Evolutionary conservation across 73 alveolate species (phyloP), one percentile per base, ranked within the genome.

Genomic region (Stentor roeselii): DNA sequence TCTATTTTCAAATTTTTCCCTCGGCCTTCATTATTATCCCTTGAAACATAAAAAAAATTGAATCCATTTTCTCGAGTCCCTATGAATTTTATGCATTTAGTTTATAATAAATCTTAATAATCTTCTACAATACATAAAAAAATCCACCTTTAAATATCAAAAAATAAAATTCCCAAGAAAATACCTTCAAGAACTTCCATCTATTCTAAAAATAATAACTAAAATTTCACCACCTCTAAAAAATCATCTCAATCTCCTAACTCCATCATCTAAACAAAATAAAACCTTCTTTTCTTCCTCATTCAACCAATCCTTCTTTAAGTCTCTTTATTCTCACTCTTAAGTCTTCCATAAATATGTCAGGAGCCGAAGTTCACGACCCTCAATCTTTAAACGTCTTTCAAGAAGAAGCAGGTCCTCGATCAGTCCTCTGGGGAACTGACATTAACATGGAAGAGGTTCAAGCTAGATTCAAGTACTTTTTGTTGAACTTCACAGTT

Each of bases 341-440:
- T 11, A 21, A 21, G 6, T 21, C 6, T 11, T 50, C 67, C 67
- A 50, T 6, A 50, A 6, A 50, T 11, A 6, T 6, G 6, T 21
- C 67, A 50, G 21, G 67, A 50, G 30, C 67, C 6, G 67, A 21
- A 50, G 30, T 11, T 11, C 67, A 21, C 6, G 21, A 50, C 67
- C 67, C 67, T 50, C 67, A 6, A 50, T 21, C 67, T 11, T 21
- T 21, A 50, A 21, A 11, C 21, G 21, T 11, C 67, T 11, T 50
- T 11, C 30, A 21, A 11, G 67, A 50, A 50, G 67, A 50, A 50
- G 67, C 21, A 50, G 80, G 27, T 30, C 2, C 37, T 1, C 80
- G 80, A 1, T 67, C 92, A 86, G 98, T 97, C 36, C 86, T 93
- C 86, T 97, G 95, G 96, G 99, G 99, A 27, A 97, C 99, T 1